Conservation (phyloP, 768 basidiomycete genomes). For the Stropharia rugosoannulata region DNA sequence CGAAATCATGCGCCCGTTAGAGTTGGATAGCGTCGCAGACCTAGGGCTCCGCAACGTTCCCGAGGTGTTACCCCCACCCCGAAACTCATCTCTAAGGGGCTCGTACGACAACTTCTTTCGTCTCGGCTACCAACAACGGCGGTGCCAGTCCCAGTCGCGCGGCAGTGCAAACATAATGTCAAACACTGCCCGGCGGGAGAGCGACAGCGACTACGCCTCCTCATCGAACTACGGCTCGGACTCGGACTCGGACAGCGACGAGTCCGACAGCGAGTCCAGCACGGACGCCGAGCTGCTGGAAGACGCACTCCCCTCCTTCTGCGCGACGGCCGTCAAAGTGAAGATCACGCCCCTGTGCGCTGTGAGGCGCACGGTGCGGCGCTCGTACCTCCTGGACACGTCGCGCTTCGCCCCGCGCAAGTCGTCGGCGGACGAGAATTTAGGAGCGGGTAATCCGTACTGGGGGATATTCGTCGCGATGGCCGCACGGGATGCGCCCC, state of each 20-base stretch:
- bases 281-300: neutral
- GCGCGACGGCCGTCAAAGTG: conserved; percentile 1
- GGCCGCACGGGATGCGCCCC: neutral
- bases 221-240: neutral
- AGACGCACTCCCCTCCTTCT: neutral
- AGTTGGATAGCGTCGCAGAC: too few relatives aligned
- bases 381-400: neutral
- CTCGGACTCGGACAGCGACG: neutral
- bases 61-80: too few relatives aligned
- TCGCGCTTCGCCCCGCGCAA: neutral
- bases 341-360: conserved; percentile 2
- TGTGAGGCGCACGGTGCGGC: conserved; percentile 2
- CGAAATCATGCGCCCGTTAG: too few relatives aligned
- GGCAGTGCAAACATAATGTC: too few relatives aligned
- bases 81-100: too few relatives aligned
- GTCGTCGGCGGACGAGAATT: neutral
- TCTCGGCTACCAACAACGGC: too few relatives aligned
- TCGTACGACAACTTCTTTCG: too few relatives aligned
- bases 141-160: too few relatives aligned
- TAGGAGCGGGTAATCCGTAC: neutral
- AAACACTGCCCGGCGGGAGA: too few relatives aligned
- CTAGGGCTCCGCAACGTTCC: too few relatives aligned
- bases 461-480: neutral
- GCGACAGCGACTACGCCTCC: too few relatives aligned
- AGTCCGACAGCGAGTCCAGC: neutral